These are phyloP conservation scores for Darksidea phi DNA, from an alignment of 495 filamentous ascomycete genomes.

Conservation along the genomic window DNA sequence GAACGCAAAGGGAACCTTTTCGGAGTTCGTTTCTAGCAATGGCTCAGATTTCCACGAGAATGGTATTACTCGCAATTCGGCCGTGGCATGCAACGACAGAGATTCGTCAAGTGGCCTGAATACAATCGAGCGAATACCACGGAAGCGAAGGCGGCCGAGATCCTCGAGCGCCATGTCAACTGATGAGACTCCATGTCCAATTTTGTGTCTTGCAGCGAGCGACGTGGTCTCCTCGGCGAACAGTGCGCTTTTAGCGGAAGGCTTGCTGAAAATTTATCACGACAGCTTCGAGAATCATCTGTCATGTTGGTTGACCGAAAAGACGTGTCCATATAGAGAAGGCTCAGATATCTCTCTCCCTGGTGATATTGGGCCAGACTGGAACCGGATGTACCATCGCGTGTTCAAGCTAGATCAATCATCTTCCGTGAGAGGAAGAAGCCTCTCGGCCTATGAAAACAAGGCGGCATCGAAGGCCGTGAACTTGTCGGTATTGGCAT, in stretches of 20 bases:
- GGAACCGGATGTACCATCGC: constrained; percentile 50
- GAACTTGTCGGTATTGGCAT: constrained; percentile 49
- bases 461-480: constrained; percentile 43
- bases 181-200: neutral
- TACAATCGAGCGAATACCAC: neutral
- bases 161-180: constrained; percentile 3
- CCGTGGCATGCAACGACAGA: neutral
- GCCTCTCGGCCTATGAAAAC: constrained; percentile 44
- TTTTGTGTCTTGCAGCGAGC: constrained; percentile 2
- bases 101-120: neutral
- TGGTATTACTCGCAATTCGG: too few species aligned
- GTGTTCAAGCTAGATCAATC: constrained; percentile 48
- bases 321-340: constrained; percentile 47
- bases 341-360: constrained; percentile 12
- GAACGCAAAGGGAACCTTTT: too few species aligned
- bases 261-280: constrained; percentile 49
- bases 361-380: constrained; percentile 45
- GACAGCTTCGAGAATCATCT: constrained; percentile 52
- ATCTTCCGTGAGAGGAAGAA: constrained; percentile 38
- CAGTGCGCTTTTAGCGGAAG: constrained; percentile 41
- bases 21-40: neutral
- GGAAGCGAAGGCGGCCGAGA: constrained; percentile 22
- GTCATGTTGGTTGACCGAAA: constrained; percentile 51
- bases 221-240: constrained; percentile 27
- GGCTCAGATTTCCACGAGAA: neutral